Conservation (phyloP, 306 rosid species). For the Quercus bicolor region DNA sequence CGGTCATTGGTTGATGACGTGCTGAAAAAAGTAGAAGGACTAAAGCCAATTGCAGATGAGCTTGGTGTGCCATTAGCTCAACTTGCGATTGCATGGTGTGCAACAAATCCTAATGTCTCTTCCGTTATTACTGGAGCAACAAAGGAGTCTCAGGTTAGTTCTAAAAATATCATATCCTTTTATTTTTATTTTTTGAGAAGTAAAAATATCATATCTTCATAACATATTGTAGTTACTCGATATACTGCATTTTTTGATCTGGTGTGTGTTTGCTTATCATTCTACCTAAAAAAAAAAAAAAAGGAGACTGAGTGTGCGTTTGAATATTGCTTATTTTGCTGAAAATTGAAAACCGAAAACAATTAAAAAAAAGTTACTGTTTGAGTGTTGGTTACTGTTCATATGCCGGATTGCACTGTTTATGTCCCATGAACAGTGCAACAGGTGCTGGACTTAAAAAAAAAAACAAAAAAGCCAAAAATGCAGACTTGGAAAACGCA, state of each 20-base stretch:
- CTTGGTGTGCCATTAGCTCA: slow-evolving; percentile 83
- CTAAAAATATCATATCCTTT: background rate
- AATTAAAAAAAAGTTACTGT: too few relatives aligned
- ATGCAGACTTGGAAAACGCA: too few relatives aligned
- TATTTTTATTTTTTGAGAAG: too few relatives aligned
- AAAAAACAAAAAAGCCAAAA: too few relatives aligned
- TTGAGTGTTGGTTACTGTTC: too few relatives aligned
- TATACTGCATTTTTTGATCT: background rate
- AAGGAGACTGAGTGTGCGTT: background rate
- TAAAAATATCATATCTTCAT: background rate
- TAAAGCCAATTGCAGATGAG: slow-evolving; percentile 96
- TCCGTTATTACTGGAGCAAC: slow-evolving; percentile 96
- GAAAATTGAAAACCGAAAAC: too few relatives aligned
- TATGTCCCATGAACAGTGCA: too few relatives aligned
- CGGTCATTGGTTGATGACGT: slow-evolving; percentile 83
- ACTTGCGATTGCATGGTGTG: slow-evolving; percentile 96
- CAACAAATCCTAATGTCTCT: slow-evolving; percentile 91
- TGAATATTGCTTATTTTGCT: too few relatives aligned
- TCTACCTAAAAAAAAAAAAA: background rate
- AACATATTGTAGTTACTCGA: background rate
- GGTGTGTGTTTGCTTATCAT: background rate
- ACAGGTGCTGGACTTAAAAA: too few relatives aligned
- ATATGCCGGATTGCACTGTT: too few relatives aligned
- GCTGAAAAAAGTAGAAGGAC: slow-evolving; percentile 75
- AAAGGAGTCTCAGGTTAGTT: slow-evolving; percentile 94